These are phyloP conservation scores for Diaporthe helianthi DNA, from an alignment of 2,329 filamentous ascomycete genomes.

Conservation along the genomic window DNA sequence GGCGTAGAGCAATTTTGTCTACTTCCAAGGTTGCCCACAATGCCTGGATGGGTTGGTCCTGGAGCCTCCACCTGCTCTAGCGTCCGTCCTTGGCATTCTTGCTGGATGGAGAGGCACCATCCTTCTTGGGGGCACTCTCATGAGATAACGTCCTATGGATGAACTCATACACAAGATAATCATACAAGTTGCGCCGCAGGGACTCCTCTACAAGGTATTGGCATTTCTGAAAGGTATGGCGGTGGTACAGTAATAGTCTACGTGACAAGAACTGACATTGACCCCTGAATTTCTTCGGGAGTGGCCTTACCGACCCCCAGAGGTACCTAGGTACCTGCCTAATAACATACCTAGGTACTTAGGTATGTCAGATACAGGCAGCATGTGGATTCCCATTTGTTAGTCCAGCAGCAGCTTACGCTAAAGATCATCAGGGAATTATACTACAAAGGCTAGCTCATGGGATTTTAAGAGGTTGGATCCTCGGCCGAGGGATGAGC, in stretches of 20 bases:
- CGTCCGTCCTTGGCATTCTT: constrained; percentile 19
- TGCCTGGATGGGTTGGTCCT: not conserved
- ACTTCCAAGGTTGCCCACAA: not conserved
- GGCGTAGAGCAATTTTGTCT: constrained; percentile 9
- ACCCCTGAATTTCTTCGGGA: not conserved
- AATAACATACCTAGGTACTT: too few species aligned
- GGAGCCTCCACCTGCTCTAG: constrained; percentile 11
- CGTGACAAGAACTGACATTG: not conserved
- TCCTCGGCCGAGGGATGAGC: too few species aligned
- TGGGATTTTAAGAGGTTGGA: not conserved
- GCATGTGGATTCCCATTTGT: not conserved
- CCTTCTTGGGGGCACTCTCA: too few species aligned
- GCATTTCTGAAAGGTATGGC: too few species aligned
- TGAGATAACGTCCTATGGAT: too few species aligned
- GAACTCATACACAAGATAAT: too few species aligned
- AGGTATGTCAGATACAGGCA: not conserved
- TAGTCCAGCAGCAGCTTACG: not conserved
- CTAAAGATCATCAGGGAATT: not conserved
- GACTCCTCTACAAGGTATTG: too few species aligned
- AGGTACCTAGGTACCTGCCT: not conserved
- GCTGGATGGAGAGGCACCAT: not conserved
- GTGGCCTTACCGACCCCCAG: too few species aligned
- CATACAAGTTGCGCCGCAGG: too few species aligned
- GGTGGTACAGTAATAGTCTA: too few species aligned
- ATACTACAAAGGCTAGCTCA: not conserved